These are phyloP conservation scores for Ogataea paradorogensis DNA, from an alignment of 805 yeast species.

Conservation along the genomic window DNA sequence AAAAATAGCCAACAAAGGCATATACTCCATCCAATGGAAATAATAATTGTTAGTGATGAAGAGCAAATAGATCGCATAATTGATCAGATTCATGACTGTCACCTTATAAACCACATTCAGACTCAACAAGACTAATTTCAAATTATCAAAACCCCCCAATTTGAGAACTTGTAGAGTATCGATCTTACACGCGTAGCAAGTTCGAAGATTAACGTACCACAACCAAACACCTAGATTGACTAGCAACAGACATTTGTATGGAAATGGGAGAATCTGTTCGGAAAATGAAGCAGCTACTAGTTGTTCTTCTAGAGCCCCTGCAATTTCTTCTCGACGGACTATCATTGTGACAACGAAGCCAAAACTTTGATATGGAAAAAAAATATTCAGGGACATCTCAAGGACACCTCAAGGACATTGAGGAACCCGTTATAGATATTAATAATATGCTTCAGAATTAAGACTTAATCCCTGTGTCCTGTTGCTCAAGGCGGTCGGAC, in stretches of 20 bases:
- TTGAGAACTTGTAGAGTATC: slow-evolving; percentile 46
- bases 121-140: slow-evolving; percentile 17
- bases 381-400: background rate
- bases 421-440: background rate
- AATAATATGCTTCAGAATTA: slow-evolving; percentile 6
- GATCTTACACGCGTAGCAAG: slow-evolving; percentile 38
- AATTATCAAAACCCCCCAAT: slow-evolving; percentile 24
- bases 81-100: slow-evolving; percentile 25
- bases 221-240: slow-evolving; percentile 49
- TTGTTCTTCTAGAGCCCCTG: slow-evolving; percentile 1
- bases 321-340: slow-evolving; percentile 7
- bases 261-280: slow-evolving; percentile 42
- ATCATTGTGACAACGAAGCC: slow-evolving; percentile 8
- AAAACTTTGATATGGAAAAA: background rate
- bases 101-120: slow-evolving; percentile 20
- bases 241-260: slow-evolving; percentile 49
- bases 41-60: slow-evolving; percentile 23
- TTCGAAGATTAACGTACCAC: slow-evolving; percentile 48
- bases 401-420: too few relatives aligned
- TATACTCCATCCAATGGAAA: slow-evolving; percentile 29
- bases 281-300: slow-evolving; percentile 17
- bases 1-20: slow-evolving; percentile 40
- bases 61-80: slow-evolving; percentile 31
- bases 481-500: background rate
- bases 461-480: slow-evolving; percentile 1